phyloP scores from a whole-genome alignment of 441 rosid species.

The California macrophylla region DNA sequence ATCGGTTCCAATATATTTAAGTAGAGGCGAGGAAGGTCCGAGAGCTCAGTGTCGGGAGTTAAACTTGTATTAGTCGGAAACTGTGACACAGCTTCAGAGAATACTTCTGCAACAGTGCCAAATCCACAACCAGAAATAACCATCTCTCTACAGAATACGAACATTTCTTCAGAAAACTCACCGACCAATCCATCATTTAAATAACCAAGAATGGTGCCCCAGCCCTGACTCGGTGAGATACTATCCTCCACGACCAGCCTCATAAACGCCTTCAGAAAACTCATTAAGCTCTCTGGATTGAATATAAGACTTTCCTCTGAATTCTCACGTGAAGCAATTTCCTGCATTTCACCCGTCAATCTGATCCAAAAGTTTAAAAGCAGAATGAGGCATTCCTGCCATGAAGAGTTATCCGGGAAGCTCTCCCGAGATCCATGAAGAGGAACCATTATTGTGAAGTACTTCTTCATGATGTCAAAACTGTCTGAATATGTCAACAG shows the following conservation, averaged over 20 bases:
- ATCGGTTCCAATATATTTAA: conserved; percentile 55
- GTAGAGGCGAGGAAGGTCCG: conserved; percentile 53
- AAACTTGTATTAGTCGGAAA: conserved; percentile 20
- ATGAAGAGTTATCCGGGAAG: conserved; percentile 70
- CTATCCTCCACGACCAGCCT: conserved; percentile 78
- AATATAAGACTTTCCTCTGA: conserved; percentile 31
- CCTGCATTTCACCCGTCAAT: conserved; percentile 69
- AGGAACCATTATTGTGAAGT: conserved; percentile 43
- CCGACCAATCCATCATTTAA: conserved; percentile 44
- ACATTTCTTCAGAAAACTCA: conserved; percentile 39
- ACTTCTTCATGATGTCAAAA: conserved; percentile 53
- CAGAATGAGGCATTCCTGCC: conserved; percentile 83
- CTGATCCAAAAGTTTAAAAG: conserved; percentile 76
- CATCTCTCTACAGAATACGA: conserved; percentile 68
- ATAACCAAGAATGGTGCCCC: conserved; percentile 55
- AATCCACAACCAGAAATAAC: conserved; percentile 79
- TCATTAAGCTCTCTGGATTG: conserved; percentile 47
- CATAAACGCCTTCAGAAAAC: conserved; percentile 57
- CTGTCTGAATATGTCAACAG: conserved; percentile 56
- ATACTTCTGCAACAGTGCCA: conserved; percentile 66
- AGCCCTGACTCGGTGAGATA: conserved; percentile 86
- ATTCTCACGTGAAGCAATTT: conserved; percentile 34
- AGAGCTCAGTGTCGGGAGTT: conserved; percentile 24
- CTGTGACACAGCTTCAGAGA: conserved; percentile 40
- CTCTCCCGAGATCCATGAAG: conserved; percentile 33